Evolutionary conservation across 306 rosid species (phyloP).

Genomic region (Cotoneaster glaucophyllus): DNA sequence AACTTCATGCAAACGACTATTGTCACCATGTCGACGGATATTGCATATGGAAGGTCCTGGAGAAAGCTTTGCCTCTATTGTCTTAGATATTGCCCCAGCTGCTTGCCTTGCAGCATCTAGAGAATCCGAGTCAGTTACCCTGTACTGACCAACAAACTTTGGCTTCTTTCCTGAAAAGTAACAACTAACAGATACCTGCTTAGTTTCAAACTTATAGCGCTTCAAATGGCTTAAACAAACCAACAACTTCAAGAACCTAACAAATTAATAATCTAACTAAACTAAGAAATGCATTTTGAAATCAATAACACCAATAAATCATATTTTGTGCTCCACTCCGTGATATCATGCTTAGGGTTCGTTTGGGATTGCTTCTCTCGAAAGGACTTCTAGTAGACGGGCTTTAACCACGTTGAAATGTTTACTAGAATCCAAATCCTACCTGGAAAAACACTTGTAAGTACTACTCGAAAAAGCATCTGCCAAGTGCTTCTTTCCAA

Average conservation of each 20-base stretch:
- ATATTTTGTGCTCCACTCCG: neutral
- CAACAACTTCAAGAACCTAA: neutral
- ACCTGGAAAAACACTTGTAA: neutral
- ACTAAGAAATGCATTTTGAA: neutral
- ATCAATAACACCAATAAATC: neutral
- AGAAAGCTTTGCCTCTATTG: slow-evolving; percentile 91
- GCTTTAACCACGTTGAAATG: neutral
- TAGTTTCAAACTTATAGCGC: neutral
- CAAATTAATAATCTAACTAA: neutral
- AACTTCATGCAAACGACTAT: slow-evolving; percentile 86
- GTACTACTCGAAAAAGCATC: neutral
- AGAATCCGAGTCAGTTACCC: slow-evolving; percentile 71
- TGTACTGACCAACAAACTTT: slow-evolving; percentile 70
- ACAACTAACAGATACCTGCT: neutral
- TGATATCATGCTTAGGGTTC: neutral
- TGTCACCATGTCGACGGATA: slow-evolving; percentile 88
- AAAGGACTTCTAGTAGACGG: neutral
- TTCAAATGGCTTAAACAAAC: neutral
- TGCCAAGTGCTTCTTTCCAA: neutral
- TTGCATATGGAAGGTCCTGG: slow-evolving; percentile 94
- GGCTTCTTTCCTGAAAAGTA: slow-evolving; percentile 60
- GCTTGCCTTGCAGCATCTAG: slow-evolving; percentile 92
- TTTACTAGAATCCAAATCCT: neutral
- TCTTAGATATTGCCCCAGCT: slow-evolving; percentile 74
- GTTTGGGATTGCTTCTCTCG: neutral